phyloP scores from a whole-genome alignment of 257 asterid genomes.

The Vinca minor region DNA sequence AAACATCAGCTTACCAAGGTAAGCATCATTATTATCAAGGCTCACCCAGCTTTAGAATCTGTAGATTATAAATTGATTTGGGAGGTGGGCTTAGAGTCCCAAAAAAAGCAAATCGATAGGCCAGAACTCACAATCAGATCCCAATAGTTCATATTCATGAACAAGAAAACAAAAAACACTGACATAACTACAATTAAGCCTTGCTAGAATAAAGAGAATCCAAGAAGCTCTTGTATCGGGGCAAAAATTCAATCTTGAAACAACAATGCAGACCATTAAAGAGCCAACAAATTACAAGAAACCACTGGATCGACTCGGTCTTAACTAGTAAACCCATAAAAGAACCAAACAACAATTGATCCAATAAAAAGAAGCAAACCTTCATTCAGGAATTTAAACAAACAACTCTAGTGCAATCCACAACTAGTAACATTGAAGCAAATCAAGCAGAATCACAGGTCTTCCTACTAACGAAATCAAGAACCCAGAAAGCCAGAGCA shows the following conservation, averaged over 20 bases:
- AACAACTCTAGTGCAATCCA: neutral
- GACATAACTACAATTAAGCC: too few relatives aligned
- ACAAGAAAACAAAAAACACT: too few relatives aligned
- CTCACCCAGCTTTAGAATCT: neutral
- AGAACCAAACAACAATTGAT: slow-evolving; percentile 2
- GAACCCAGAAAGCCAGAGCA: slow-evolving; percentile 10
- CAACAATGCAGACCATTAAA: slow-evolving; percentile 33
- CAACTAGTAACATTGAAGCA: too few relatives aligned
- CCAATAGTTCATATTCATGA: slow-evolving; percentile 19
- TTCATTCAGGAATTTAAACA: too few relatives aligned
- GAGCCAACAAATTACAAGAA: slow-evolving; percentile 8
- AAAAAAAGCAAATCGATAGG: neutral
- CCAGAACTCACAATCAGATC: slow-evolving; percentile 26
- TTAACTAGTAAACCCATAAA: slow-evolving; percentile 12
- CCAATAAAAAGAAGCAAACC: neutral
- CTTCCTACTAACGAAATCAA: neutral
- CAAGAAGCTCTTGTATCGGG: slow-evolving; percentile 28
- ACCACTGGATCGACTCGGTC: slow-evolving; percentile 31
- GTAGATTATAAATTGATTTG: neutral
- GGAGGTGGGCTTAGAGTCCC: neutral
- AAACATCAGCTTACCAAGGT: neutral
- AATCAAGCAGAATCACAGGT: too few relatives aligned
- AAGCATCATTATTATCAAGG: neutral
- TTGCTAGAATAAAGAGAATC: slow-evolving; percentile 13
- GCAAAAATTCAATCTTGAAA: slow-evolving; percentile 10